Conservation (phyloP, 1,284 basidiomycete species). For the Heterobasidion occidentale region DNA sequence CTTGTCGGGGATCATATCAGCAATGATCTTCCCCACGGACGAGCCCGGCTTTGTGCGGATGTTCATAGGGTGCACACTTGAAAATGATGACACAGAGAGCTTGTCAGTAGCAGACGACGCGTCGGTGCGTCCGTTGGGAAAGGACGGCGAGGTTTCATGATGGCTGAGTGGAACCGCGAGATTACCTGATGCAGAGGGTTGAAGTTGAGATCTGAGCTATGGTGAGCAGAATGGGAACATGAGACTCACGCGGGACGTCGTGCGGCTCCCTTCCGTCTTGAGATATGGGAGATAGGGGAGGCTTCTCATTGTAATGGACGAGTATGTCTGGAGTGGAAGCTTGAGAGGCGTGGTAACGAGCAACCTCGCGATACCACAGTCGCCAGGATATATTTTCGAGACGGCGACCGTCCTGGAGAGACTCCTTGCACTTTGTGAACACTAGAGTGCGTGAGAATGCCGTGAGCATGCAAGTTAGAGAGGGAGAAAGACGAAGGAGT, state of each 20-base stretch:
- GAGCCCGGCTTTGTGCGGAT: conserved; percentile 23
- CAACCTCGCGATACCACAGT: conserved; percentile 69
- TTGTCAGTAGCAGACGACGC: not conserved
- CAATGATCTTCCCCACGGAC: conserved; percentile 44
- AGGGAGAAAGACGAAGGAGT: conserved; percentile 3
- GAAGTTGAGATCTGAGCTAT: no score
- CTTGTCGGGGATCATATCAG: conserved; percentile 43
- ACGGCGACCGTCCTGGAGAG: conserved; percentile 66
- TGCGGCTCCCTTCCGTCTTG: conserved; percentile 15
- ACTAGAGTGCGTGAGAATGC: conserved; percentile 33
- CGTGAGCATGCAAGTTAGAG: conserved; percentile 2
- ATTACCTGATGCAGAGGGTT: no score
- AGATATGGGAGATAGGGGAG: conserved; percentile 26
- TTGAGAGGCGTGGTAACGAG: conserved; percentile 22
- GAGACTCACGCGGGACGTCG: not conserved
- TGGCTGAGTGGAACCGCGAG: not conserved
- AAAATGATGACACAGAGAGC: conserved; percentile 13
- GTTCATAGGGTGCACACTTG: conserved; percentile 17
- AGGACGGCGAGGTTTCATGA: conserved; percentile 4
- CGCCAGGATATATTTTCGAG: conserved; percentile 86
- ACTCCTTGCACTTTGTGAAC: conserved; percentile 77
- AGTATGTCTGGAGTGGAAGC: conserved; percentile 24
- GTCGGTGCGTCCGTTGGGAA: not conserved
- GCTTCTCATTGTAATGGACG: conserved; percentile 16
- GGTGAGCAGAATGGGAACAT: not conserved